Evolutionary conservation across 345 rosid genomes (phyloP).

Genomic region (Laguncularia racemosa): DNA sequence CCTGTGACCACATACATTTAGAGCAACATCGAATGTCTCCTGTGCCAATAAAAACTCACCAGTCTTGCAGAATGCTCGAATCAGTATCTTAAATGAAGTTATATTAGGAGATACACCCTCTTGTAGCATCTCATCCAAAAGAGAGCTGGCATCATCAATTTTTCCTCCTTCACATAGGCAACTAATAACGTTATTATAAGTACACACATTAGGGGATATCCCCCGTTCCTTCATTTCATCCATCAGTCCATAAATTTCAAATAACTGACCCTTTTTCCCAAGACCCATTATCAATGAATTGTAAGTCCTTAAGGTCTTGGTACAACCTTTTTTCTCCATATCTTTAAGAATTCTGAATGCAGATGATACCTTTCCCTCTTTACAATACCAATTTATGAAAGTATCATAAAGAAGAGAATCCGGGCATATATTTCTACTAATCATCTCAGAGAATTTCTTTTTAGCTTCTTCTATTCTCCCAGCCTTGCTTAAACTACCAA

Average conservation of each 20-base stretch:
- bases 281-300: conserved; percentile 79
- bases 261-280: conserved; percentile 69
- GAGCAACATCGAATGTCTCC: conserved; percentile 76
- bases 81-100: conserved; percentile 57
- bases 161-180: conserved; percentile 78
- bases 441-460: too few relatives aligned
- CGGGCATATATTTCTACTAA: too few relatives aligned
- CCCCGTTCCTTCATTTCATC: conserved; percentile 96
- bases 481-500: too few relatives aligned
- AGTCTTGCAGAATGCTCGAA: conserved; percentile 69
- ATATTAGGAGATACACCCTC: conserved; percentile 66
- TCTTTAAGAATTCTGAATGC: conserved; percentile 93
- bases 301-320: conserved; percentile 72
- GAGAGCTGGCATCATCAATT: conserved; percentile 65
- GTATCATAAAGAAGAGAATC: too few relatives aligned
- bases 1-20: conserved; percentile 71
- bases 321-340: conserved; percentile 89
- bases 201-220: conserved; percentile 66
- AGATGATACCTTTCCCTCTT: conserved; percentile 82
- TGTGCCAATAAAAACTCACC: conserved; percentile 53
- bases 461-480: too few relatives aligned
- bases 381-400: conserved; percentile 74
- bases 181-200: conserved; percentile 66
- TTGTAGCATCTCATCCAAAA: conserved; percentile 81
- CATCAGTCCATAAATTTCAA: conserved; percentile 86